Conservation (phyloP, 306 rosid genomes). For the Vicia villosa region DNA sequence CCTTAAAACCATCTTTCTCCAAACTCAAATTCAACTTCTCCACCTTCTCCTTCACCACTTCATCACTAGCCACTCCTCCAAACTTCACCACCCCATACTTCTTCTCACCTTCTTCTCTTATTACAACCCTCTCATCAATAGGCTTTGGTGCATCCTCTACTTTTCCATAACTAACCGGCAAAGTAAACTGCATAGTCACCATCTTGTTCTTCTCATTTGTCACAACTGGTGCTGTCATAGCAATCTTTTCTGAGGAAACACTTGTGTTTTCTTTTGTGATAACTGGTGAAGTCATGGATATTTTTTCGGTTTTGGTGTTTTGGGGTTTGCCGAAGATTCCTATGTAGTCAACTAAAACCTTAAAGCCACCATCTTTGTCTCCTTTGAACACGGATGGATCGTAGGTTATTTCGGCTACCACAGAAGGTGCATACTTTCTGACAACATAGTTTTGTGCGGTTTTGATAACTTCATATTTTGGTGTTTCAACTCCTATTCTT, state of each 20-base stretch:
- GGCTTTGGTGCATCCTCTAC: conserved; percentile 89
- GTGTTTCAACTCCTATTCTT: conserved; percentile 64
- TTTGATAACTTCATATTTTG: conserved; percentile 54
- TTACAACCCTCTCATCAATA: conserved; percentile 75
- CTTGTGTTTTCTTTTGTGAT: conserved; percentile 48
- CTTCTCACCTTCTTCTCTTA: conserved; percentile 71
- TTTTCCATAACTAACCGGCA: conserved; percentile 61
- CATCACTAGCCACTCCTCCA: conserved; percentile 61
- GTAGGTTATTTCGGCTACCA: conserved; percentile 75
- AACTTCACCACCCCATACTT: conserved; percentile 79
- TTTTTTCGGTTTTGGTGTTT: conserved; percentile 71
- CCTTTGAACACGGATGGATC: conserved; percentile 78
- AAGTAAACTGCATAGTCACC: conserved; percentile 75
- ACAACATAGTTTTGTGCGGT: conserved; percentile 67
- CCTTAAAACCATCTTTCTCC: conserved; percentile 81
- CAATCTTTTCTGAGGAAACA: conserved; percentile 48
- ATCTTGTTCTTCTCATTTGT: conserved; percentile 48
- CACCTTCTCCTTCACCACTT: conserved; percentile 65
- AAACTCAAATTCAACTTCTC: conserved; percentile 59
- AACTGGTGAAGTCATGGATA: conserved; percentile 87
- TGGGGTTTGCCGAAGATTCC: conserved; percentile 79
- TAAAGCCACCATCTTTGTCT: conserved; percentile 80
- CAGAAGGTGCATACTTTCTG: conserved; percentile 61
- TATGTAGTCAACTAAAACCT: conserved; percentile 70
- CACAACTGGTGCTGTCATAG: conserved; percentile 83